A percentile compares a stretch with the other conserved stretches of the same genome.
These are phyloP conservation scores for Citrus australasica DNA, from an alignment of 345 rosid species.

Conservation along the genomic window DNA sequence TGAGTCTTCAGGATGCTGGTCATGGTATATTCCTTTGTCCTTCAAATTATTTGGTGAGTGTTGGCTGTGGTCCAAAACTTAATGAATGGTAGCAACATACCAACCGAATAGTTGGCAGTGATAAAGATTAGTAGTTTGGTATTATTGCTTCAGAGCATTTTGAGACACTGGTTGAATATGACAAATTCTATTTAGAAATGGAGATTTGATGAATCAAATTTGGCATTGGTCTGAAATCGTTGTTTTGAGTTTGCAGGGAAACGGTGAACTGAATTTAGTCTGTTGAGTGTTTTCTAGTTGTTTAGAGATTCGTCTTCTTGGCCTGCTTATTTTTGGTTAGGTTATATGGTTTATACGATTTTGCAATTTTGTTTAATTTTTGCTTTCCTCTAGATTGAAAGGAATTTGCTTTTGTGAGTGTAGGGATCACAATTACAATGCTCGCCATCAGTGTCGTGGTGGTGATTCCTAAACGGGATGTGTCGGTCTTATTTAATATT, in stretches of 20 bases:
- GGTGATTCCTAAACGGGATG: too few relatives aligned
- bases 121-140: constrained; percentile 8
- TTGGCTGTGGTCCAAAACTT: constrained; percentile 59
- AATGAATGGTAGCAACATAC: constrained; percentile 46
- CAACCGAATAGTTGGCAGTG: constrained; percentile 77
- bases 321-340: not conserved
- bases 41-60: constrained; percentile 60
- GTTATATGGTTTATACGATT: not conserved
- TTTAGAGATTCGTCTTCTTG: not conserved
- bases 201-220: too few relatives aligned
- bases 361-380: not conserved
- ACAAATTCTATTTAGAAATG: not conserved
- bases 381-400: not conserved
- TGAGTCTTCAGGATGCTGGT: constrained; percentile 55
- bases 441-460: too few relatives aligned
- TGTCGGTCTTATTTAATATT: too few relatives aligned
- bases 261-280: not conserved
- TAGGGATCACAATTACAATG: too few relatives aligned
- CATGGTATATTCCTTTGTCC: constrained; percentile 49
- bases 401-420: not conserved
- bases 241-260: not conserved
- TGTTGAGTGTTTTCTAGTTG: not conserved
- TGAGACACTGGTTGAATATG: not conserved
- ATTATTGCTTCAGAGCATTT: not conserved
- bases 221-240: not conserved